Evolutionary conservation across 495 filamentous ascomycete genomes (phyloP).

Genomic region (Cercophora scortea): DNA sequence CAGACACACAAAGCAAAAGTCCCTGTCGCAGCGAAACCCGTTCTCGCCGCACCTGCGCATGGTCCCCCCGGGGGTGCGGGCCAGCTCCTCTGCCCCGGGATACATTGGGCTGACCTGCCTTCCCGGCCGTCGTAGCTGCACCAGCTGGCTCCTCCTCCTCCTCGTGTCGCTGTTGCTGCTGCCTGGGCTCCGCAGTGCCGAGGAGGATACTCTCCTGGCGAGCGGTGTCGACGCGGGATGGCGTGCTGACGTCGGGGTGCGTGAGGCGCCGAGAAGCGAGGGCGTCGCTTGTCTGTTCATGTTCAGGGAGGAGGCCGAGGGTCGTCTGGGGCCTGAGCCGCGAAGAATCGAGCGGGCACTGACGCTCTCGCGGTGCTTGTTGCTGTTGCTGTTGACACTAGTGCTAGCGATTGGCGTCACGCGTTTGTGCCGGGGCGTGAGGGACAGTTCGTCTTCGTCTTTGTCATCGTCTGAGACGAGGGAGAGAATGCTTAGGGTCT

Average conservation of each 20-base stretch:
- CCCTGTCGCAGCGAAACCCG: conserved; percentile 36
- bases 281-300: background rate
- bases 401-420: background rate
- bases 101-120: background rate
- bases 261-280: background rate
- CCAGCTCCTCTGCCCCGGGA: conserved; percentile 5
- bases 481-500: conserved; percentile 13
- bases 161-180: background rate
- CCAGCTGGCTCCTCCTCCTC: background rate
- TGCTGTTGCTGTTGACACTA: background rate
- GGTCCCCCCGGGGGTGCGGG: conserved; percentile 35
- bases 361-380: background rate
- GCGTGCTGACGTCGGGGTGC: background rate
- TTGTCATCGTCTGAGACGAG: conserved; percentile 19
- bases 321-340: background rate
- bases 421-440: conserved; percentile 12
- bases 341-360: background rate
- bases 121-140: conserved; percentile 1
- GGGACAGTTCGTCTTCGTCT: conserved; percentile 28
- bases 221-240: background rate
- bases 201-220: background rate
- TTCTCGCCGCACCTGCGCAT: conserved; percentile 37
- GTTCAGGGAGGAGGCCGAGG: background rate
- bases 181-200: background rate
- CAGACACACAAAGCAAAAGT: conserved; percentile 45